A percentile compares a stretch with the other conserved stretches of the same genome.
phyloP scores from a whole-genome alignment of 2,329 filamentous ascomycete genomes.

The Furcasterigmium sp. region DNA sequence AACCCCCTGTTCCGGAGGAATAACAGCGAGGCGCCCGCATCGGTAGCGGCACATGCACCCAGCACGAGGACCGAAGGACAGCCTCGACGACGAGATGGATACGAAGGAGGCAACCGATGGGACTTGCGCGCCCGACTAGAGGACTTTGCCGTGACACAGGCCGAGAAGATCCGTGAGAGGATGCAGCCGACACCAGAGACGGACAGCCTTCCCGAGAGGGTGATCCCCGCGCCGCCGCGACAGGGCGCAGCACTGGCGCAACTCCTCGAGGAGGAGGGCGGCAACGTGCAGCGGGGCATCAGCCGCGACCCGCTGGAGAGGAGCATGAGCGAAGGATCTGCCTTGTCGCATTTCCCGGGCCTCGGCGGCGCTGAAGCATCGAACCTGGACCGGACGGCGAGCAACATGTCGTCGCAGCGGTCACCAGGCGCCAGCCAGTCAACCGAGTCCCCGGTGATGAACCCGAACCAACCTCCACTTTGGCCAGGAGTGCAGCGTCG shows the following conservation, averaged over 20 bases:
- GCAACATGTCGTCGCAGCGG: slow-evolving; percentile 7
- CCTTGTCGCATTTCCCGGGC: slow-evolving; percentile 4
- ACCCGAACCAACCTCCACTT: slow-evolving; percentile 31
- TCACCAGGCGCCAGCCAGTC: background rate
- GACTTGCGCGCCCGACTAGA: slow-evolving; percentile 53
- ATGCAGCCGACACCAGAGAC: slow-evolving; percentile 49
- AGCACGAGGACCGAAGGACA: slow-evolving; percentile 8
- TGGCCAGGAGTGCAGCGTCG: slow-evolving; percentile 34
- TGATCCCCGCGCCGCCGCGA: slow-evolving; percentile 58
- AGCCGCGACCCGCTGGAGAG: slow-evolving; percentile 4
- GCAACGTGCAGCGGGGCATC: background rate
- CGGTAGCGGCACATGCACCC: slow-evolving; percentile 7
- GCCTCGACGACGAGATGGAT: slow-evolving; percentile 20
- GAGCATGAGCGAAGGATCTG: slow-evolving; percentile 10
- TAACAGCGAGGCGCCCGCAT: background rate
- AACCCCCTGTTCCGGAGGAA: slow-evolving; percentile 19
- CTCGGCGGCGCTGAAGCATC: slow-evolving; percentile 1
- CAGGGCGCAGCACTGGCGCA: slow-evolving; percentile 50
- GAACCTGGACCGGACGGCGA: slow-evolving; percentile 5
- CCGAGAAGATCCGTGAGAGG: slow-evolving; percentile 53
- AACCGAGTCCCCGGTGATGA: slow-evolving; percentile 12
- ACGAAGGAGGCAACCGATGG: slow-evolving; percentile 34
- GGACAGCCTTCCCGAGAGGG: slow-evolving; percentile 50
- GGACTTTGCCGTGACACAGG: slow-evolving; percentile 56
- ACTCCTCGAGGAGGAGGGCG: slow-evolving; percentile 49